phyloP scores from a whole-genome alignment of 2,329 filamentous ascomycete genomes.

The Dactylellina cionopaga region DNA sequence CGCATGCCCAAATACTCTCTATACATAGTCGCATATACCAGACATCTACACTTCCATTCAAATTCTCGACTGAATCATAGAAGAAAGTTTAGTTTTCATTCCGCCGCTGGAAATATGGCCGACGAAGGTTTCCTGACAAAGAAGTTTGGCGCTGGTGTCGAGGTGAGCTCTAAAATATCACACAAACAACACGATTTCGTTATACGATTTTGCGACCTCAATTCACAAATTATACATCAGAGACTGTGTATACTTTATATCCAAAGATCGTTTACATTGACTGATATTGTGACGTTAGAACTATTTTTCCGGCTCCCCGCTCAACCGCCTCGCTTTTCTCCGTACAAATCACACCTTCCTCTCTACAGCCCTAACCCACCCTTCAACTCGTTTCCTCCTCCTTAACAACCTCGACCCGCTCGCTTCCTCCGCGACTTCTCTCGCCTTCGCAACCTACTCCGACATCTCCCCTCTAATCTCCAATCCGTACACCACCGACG shows the following conservation, averaged over 20 bases:
- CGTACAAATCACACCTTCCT: slow-evolving; percentile 77
- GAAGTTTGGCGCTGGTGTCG: slow-evolving; percentile 80
- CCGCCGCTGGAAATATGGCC: slow-evolving; percentile 4
- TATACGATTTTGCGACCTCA: not conserved
- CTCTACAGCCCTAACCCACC: slow-evolving; percentile 72
- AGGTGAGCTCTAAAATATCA: slow-evolving; percentile 47
- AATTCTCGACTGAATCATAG: no score
- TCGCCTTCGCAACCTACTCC: slow-evolving; percentile 75
- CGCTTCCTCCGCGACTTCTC: slow-evolving; percentile 68
- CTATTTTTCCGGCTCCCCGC: slow-evolving; percentile 80
- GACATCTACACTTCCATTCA: no score
- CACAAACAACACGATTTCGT: slow-evolving; percentile 15
- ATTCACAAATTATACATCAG: not conserved
- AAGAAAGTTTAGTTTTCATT: not conserved
- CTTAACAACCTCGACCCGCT: slow-evolving; percentile 83
- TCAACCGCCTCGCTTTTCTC: slow-evolving; percentile 83
- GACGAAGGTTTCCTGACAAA: slow-evolving; percentile 71
- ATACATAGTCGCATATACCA: no score
- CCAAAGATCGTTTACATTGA: not conserved
- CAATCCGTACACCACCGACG: slow-evolving; percentile 75
- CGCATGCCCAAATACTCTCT: no score
- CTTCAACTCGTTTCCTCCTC: slow-evolving; percentile 76
- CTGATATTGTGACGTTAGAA: slow-evolving; percentile 62
- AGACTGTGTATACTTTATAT: not conserved
- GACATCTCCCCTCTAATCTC: slow-evolving; percentile 78